Evolutionary conservation across 495 filamentous ascomycete genomes (phyloP).

Genomic region (Staphylotrichum longicolle): DNA sequence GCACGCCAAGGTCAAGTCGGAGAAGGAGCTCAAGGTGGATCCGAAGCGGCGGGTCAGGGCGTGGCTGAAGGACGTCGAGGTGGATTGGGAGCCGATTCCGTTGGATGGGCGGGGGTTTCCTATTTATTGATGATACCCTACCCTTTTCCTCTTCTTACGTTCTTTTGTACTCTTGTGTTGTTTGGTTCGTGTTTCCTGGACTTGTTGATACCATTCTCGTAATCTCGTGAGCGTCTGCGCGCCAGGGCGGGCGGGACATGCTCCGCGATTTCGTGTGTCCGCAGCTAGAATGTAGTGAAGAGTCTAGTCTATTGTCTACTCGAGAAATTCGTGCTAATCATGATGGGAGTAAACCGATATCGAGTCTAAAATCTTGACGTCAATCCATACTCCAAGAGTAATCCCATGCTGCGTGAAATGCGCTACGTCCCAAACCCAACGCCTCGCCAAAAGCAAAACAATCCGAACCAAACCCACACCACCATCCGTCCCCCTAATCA

Average conservation of each 20-base stretch:
- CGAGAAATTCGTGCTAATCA: no score
- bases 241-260: no score
- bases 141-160: not conserved
- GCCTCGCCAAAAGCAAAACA: not conserved
- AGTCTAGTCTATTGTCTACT: no score
- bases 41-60: conserved; percentile 24
- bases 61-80: conserved; percentile 28
- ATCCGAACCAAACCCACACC: not conserved
- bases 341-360: no score
- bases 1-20: conserved; percentile 23
- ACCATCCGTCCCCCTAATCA: not conserved
- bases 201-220: no score
- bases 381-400: no score
- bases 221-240: no score
- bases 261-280: no score
- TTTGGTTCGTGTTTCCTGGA: not conserved
- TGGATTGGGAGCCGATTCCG: conserved; percentile 4
- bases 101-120: conserved; percentile 25
- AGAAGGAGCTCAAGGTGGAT: conserved; percentile 31
- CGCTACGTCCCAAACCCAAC: not conserved
- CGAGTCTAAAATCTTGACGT: no score
- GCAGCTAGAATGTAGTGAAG: no score
- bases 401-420: not conserved
- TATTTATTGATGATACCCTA: conserved; percentile 21
- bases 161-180: not conserved